Base-by-base conservation (phyloP, 208 protist species). In the Leishmania braziliensis region DNA sequence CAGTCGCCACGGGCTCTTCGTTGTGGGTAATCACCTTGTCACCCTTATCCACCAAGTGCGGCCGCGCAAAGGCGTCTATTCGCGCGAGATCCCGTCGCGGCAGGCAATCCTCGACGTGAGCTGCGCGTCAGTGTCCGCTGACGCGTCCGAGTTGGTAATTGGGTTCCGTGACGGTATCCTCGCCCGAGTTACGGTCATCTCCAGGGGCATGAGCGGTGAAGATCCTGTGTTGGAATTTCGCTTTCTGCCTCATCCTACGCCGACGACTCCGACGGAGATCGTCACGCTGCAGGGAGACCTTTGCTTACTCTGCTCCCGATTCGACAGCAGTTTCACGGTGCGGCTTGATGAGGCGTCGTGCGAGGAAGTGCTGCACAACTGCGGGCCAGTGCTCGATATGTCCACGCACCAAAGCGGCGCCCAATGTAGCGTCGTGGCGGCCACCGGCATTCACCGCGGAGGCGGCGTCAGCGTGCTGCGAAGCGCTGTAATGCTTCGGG, bases 301-400 rank as follows among this genome's bases (percentile, higher is more conserved):
- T 0, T 97, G 82, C 60, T 76, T 97, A n/a, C 77, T 94, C 12
- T 84, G 82, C 53, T 97, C 93, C 16, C 84, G 84, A 43, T 88
- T 94, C 72, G 84, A 83, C 65, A 81, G 90, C 86, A 94, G 82
- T 3, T 54, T 94, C 12, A 84, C 91, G 29, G 56, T 94, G 48
- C 84, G 91, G 2, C 81, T 88, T 43, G 62, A 51, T 70, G 86
- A 84, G 18, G 80, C 80, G 46, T 72, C 83, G 75, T 88, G 80
- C 54, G 80, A 84, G 33, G 82, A 80, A 9, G 84, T 95, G 2
- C 54, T 95, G 29, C 71, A 88, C 26, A 89, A 97, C 84, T 92
- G 88, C 80, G 94, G 94, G 33, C 92, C 92, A 1, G 90, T 96
- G 5, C 78, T 96, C 23, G 91, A 92, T 75, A 91, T 97, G 79